These are phyloP conservation scores for Candida glaebosa DNA, from an alignment of 805 yeast genomes.

Conservation along the genomic window DNA sequence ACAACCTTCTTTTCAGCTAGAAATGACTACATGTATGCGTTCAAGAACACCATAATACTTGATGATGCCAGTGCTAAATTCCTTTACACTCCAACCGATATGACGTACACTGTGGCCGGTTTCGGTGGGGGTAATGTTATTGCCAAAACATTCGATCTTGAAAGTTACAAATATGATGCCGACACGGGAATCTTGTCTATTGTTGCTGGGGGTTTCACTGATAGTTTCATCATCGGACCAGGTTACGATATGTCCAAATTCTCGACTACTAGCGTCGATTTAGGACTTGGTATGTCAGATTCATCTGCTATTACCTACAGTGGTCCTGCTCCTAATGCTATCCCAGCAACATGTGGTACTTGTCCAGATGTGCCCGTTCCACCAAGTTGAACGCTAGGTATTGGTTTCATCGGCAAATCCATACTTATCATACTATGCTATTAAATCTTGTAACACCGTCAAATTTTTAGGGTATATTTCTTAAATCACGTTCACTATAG, in stretches of 20 bases:
- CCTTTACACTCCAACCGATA: no score
- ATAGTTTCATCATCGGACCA: constrained; percentile 18
- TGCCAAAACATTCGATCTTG: constrained; percentile 11
- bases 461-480: no score
- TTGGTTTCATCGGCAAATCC: no score
- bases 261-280: constrained; percentile 14
- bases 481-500: no score
- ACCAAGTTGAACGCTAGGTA: no score
- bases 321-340: constrained; percentile 17
- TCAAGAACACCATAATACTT: no score
- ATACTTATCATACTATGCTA: no score
- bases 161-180: constrained; percentile 9
- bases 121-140: constrained; percentile 22
- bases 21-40: constrained; percentile 17
- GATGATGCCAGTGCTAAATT: constrained; percentile 11
- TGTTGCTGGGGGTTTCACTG: constrained; percentile 6
- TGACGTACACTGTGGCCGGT: constrained; percentile 20
- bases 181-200: constrained; percentile 19
- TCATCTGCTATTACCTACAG: constrained; percentile 15
- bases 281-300: constrained; percentile 17
- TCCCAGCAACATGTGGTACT: constrained; percentile 18
- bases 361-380: constrained; percentile 18
- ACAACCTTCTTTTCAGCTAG: constrained; percentile 13
- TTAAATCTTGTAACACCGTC: no score
- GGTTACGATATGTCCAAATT: constrained; percentile 17